phyloP scores from a whole-genome alignment of 169 alveolate species.

The Eimeria acervulina region DNA sequence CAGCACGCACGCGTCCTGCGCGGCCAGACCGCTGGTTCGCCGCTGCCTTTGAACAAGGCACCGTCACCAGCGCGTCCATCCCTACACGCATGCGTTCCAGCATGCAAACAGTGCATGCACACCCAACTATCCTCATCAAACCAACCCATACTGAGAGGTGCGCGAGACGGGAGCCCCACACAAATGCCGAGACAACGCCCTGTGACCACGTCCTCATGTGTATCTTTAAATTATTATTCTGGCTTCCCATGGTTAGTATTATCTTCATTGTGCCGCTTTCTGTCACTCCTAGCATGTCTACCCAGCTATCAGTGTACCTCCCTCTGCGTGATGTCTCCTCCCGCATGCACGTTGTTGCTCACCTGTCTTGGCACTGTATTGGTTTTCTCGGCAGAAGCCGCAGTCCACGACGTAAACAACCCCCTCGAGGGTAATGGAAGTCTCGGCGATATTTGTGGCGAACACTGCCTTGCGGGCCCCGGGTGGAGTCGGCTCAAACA shows the following conservation, averaged over 20 bases:
- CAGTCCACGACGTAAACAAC: constrained; percentile 96
- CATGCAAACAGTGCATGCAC: not conserved
- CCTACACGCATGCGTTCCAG: constrained; percentile 84
- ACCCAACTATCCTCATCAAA: not conserved
- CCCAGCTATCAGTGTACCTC: not conserved
- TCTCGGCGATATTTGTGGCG: constrained; percentile 99
- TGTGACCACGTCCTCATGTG: not conserved
- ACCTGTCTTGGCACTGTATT: constrained; percentile 98
- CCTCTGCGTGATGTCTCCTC: not conserved
- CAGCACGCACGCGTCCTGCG: constrained; percentile 99
- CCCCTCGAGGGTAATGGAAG: constrained; percentile 99
- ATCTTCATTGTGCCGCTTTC: not conserved
- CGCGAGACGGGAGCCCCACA: not conserved
- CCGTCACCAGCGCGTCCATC: constrained; percentile 98
- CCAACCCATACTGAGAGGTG: not conserved
- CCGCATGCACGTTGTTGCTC: constrained; percentile 22
- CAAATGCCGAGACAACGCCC: not conserved
- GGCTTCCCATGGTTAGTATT: not conserved
- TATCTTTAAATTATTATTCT: not conserved
- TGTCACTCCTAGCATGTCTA: not conserved
- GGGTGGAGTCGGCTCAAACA: constrained; percentile 96
- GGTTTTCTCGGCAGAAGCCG: constrained; percentile 99
- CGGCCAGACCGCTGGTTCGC: constrained; percentile 99
- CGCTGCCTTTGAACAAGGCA: constrained; percentile 99
- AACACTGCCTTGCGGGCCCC: constrained; percentile 97